Base-by-base conservation (phyloP, 306 rosid genomes). In the Citrullus amarus region DNA sequence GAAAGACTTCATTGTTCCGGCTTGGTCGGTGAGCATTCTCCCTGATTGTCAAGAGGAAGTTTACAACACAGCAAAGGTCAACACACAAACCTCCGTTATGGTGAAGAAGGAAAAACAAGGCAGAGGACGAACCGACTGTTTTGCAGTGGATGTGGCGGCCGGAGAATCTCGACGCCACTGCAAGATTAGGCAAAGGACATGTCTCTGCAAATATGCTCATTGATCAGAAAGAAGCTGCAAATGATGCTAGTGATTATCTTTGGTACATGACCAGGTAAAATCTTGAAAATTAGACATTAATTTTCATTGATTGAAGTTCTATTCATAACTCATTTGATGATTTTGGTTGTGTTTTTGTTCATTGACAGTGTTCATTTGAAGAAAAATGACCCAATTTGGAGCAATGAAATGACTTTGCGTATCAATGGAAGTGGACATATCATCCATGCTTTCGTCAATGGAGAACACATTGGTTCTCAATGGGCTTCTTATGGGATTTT, bases 11-110 rank as follows among this genome's bases (percentile, higher is more conserved):
- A 9, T 34, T 3, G 73, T 88, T 65, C 94, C 94, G 3, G 90
- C 94, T n/a, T 90, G 92, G 90, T 90, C 92, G 46, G 92, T 90
- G 20, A 83, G 82, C 50, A 79, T 90, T 82, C 90, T 90, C 30
- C 90, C 90, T 1, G 86, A 88, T 58, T 87, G 88, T 60, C 32
- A 82, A 78, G 30, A 30, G 4, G 89, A 86, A 80, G 91, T 7
- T 56, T 85, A 85, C 58, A 90, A 86, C 83, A 88, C 90, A 0
- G 92, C 94, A 4, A 88, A 85, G 85, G 90, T 90, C 28, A 88
- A 82, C 82, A 83, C 84, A 2, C 95, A 90, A 83, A 88, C 92
- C 36, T 82, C 88, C 9, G 0, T 87, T 5, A 90, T 82, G 86
- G 83, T 61, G 48, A 84, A 85, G 77, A 81, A 13, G 53, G 13